These are phyloP conservation scores for Spergularia azorica DNA, from an alignment of 179 eudicot genomes.

Conservation along the genomic window DNA sequence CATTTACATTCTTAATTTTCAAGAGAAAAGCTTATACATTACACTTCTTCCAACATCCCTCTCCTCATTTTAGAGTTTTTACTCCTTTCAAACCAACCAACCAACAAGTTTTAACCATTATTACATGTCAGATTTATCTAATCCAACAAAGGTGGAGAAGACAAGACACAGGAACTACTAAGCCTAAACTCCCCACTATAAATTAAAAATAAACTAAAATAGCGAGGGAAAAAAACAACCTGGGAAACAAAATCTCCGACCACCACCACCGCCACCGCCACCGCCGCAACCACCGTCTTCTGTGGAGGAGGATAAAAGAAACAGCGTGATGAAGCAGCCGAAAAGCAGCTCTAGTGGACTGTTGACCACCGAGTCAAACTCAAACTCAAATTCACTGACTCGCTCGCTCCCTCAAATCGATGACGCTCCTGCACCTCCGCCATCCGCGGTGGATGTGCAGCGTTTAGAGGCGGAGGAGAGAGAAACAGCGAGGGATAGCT, in stretches of 20 bases:
- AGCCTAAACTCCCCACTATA: not conserved
- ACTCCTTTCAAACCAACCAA: not conserved
- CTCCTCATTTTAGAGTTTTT: too few species aligned
- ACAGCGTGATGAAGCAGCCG: constrained; percentile 21
- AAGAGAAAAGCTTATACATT: too few species aligned
- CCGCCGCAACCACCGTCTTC: not conserved
- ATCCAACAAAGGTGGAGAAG: constrained; percentile 5
- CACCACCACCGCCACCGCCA: too few species aligned
- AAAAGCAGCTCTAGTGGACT: constrained; percentile 12
- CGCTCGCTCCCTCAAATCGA: not conserved
- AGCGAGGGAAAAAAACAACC: too few species aligned
- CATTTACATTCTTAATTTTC: too few species aligned
- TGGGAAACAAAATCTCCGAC: too few species aligned
- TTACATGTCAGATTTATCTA: not conserved
- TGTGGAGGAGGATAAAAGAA: not conserved
- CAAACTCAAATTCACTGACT: constrained; percentile 25
- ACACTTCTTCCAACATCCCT: too few species aligned
- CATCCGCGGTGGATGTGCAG: not conserved
- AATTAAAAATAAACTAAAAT: not conserved
- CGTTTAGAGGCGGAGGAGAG: constrained; percentile 9
- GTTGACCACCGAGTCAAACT: constrained; percentile 23
- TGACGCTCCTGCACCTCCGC: constrained; percentile 12
- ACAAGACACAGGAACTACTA: not conserved
- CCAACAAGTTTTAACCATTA: not conserved
- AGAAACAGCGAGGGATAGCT: constrained; percentile 1